A percentile compares a stretch with the other conserved stretches of the same genome.
phyloP scores from a whole-genome alignment of 202 grass and related monocot genomes.

The Cymbopogon flexuosus region DNA sequence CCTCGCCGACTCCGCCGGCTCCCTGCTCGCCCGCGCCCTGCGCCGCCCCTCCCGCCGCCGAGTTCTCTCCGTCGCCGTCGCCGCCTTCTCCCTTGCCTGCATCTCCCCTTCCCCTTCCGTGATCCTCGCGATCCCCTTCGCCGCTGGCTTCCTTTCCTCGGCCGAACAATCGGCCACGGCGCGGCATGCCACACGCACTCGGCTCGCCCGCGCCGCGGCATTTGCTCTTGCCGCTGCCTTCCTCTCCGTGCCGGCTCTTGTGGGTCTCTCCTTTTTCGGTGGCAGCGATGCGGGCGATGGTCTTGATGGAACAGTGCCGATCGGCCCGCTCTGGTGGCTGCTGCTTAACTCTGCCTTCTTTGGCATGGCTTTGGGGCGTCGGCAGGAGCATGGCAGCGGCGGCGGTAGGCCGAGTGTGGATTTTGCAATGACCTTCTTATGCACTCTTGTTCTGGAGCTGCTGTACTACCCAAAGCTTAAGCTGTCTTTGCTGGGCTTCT shows the following conservation, averaged over 20 bases:
- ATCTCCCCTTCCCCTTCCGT: constrained; percentile 28
- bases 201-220: constrained; percentile 44
- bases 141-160: constrained; percentile 60
- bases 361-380: constrained; percentile 64
- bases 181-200: constrained; percentile 46
- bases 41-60: constrained; percentile 49
- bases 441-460: constrained; percentile 73
- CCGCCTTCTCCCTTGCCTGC: constrained; percentile 35
- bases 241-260: constrained; percentile 54
- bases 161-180: constrained; percentile 38
- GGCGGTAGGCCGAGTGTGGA: constrained; percentile 49
- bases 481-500: constrained; percentile 61
- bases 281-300: background rate
- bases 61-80: constrained; percentile 27
- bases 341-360: constrained; percentile 66
- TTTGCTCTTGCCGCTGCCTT: constrained; percentile 56
- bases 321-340: constrained; percentile 52
- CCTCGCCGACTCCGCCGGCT: constrained; percentile 49
- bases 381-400: constrained; percentile 24
- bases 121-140: constrained; percentile 57
- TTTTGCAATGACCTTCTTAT: constrained; percentile 68
- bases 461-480: constrained; percentile 87
- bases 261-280: constrained; percentile 40
- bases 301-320: constrained; percentile 1
- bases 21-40: constrained; percentile 51